A percentile compares a stretch with the other conserved stretches of the same genome.
These are phyloP conservation scores for Metschnikowia borealis DNA, from an alignment of 805 yeast genomes.

Conservation along the genomic window DNA sequence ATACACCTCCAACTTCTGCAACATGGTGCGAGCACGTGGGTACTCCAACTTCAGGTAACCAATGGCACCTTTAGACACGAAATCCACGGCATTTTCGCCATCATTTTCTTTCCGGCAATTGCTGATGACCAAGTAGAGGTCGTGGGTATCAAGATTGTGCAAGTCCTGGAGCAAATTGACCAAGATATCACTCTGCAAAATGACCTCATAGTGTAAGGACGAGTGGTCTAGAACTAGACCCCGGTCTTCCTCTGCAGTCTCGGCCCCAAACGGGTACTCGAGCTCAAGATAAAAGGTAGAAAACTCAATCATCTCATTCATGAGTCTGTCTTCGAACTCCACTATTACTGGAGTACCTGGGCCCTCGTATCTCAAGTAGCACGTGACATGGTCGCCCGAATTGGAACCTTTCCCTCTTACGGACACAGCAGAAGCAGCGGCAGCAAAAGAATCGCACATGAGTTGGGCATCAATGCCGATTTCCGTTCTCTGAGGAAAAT, in stretches of 20 bases:
- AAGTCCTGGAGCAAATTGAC: slow-evolving; percentile 34
- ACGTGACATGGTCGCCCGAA: slow-evolving; percentile 22
- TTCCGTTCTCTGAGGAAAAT: slow-evolving; percentile 8
- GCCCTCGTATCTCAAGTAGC: slow-evolving; percentile 36
- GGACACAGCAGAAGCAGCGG: slow-evolving; percentile 24
- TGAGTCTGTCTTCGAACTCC: slow-evolving; percentile 39
- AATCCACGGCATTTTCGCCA: slow-evolving; percentile 37
- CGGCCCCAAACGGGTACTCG: slow-evolving; percentile 20
- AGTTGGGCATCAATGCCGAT: slow-evolving; percentile 37
- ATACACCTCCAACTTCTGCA: slow-evolving; percentile 55
- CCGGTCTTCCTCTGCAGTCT: slow-evolving; percentile 2
- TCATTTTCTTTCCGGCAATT: slow-evolving; percentile 10
- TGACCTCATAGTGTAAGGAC: slow-evolving; percentile 32
- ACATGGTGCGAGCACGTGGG: slow-evolving; percentile 57
- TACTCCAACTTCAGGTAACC: slow-evolving; percentile 65
- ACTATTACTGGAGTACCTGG: slow-evolving; percentile 37
- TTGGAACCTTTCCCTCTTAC: slow-evolving; percentile 1
- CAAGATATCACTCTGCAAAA: slow-evolving; percentile 37
- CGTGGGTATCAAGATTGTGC: slow-evolving; percentile 32
- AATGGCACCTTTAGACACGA: slow-evolving; percentile 69
- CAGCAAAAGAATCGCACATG: slow-evolving; percentile 33
- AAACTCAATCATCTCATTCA: slow-evolving; percentile 41
- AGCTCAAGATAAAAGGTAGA: slow-evolving; percentile 33
- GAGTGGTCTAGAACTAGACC: slow-evolving; percentile 25
- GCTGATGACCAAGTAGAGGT: slow-evolving; percentile 30